Base-by-base conservation (phyloP, 2,329 filamentous ascomycete genomes). In the Colletotrichum lupini region DNA sequence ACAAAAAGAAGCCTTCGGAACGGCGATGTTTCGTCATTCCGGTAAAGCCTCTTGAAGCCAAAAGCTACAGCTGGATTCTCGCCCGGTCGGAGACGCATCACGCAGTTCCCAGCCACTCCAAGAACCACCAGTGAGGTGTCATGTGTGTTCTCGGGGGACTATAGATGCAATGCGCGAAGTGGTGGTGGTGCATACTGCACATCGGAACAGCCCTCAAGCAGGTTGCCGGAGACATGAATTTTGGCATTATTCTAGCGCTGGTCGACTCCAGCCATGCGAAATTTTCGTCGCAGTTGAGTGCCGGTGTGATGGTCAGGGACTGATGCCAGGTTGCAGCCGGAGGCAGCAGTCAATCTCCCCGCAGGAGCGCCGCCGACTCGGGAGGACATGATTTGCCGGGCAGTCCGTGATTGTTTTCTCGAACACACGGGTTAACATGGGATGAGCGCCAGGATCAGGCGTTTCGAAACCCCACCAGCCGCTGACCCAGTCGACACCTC, bases 381-480 rank as follows among this genome's bases (percentile, higher is more conserved):
- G 37, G 22, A 37, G 14, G 19, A 42, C 61, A 53, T 70, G 53
- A 70, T 70, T 66, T 30, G 67, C 67, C 32, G 63, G 68, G 59
- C 32, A 22, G 22, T 14, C 67, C 56, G 42, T 56, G 62, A 19
- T 42, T 59, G 42, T 49, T 61, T 68, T 16, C 28, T 35, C 32
- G 19, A 56, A 30, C 56, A 62, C 57, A 49, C 55, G 64, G 65
- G 63, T 37, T 24, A 55, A 42, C 68, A 70, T 22, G 68, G 68
- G 68, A 67, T 70, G 62, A 22, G 46, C 62, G 30, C 67, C 53
- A n/a, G 61, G 61, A 58, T 59, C 55, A 59, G 42, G 53, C 68
- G 26, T 60, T 67, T 64, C 49, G 35, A 72, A 60, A 68, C 63
- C 49, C 46, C 68, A 67, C 64, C 64, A 35, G 62, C 56, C 63